Conservation (phyloP, 345 rosid genomes). For the Ceriops tagal region DNA sequence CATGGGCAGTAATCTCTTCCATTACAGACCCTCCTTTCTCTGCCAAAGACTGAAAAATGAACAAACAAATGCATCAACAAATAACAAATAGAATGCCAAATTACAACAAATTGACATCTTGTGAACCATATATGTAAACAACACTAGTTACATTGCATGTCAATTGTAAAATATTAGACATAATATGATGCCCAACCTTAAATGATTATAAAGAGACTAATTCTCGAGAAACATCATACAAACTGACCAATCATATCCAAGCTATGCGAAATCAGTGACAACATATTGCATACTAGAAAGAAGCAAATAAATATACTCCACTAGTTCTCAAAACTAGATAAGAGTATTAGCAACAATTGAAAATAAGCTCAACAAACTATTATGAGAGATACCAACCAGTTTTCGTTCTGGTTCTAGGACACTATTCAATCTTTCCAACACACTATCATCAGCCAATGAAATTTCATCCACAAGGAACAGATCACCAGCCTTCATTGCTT, state of each 20-base stretch:
- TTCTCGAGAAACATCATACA: background rate
- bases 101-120: too few relatives aligned
- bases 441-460: constrained; percentile 98
- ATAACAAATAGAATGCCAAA: background rate
- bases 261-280: too few relatives aligned
- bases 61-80: background rate
- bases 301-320: background rate
- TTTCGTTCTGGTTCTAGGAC: constrained; percentile 89
- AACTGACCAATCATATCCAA: background rate
- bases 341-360: too few relatives aligned
- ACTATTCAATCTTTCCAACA: constrained; percentile 86
- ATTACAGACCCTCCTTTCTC: constrained; percentile 85
- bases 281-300: too few relatives aligned
- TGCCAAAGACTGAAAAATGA: constrained; percentile 64
- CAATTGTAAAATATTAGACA: too few relatives aligned
- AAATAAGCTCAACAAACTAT: background rate
- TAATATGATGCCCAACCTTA: background rate
- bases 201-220: background rate
- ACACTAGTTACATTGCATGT: too few relatives aligned
- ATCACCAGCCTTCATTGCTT: constrained; percentile 86
- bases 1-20: constrained; percentile 74
- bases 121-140: too few relatives aligned
- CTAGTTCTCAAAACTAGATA: background rate
- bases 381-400: constrained; percentile 47
- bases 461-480: constrained; percentile 90